Evolutionary conservation across 352 stramenopile species (phyloP), one percentile per base, ranked within the genome.

Genomic region (Phytophthora pisi): DNA sequence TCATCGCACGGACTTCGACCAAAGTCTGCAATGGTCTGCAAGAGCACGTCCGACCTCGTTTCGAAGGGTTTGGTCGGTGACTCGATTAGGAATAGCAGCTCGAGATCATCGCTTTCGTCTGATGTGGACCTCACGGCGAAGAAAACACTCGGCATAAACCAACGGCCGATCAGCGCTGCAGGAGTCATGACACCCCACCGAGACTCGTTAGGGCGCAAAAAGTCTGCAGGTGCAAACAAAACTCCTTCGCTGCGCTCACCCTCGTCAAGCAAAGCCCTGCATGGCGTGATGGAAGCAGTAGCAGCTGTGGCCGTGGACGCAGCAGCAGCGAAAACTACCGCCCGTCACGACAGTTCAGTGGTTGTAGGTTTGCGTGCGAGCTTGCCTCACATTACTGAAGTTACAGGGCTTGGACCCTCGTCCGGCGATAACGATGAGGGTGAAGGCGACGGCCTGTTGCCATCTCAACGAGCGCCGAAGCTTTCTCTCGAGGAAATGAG

Each of bases 401-500:
- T 51, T 61, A 15, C 30, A 47, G 61, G 55, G 3, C 16, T 30
- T 53, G 31, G 15, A 52, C 50, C 50, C 23, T 36, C 53, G 20
- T 26, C 54, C 5, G 40, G 18, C 4, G 45, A 20, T n/a, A 40
- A 45, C 18, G 26, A 52, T 16, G 43, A 20, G 7, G 34, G 18
- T 31, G 71, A 72, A 20, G 54, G 59, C 26, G 66, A 56, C 2
- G 15, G 20, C 40, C 23, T 26, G 28, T 43, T 10, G 1, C 40
- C 43, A 3, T 18, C n/a, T 20, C 36, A 59, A 34, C 58, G 52
- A 38, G 49, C 11, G 2, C 68, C 69, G 0, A 66, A 38, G 13
- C 47, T 86, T 6, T 64, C 79, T 11, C 68, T 88, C 0, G 81
- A 90, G 36, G 77, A 86, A 51, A 90, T 90, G 81, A 90, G 61